Base-by-base conservation (phyloP, 2,329 filamentous ascomycete species). In the Venturiaceae sp. region DNA sequence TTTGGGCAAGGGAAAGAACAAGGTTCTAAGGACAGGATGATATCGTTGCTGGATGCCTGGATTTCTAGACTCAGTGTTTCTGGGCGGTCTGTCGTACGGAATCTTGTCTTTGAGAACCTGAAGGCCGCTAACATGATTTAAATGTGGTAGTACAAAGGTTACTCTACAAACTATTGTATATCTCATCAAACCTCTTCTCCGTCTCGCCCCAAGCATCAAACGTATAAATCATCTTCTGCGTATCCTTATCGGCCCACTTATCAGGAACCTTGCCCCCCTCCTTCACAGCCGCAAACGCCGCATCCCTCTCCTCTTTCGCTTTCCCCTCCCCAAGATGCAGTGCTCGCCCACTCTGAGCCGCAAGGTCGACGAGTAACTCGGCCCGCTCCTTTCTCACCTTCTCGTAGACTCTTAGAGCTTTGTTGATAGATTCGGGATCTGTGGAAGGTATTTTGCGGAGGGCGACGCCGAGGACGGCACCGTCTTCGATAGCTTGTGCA, bases 401-500 rank as follows among this genome's bases (percentile, higher is more conserved):
- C 66, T 85, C 80, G 60, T 84, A 85, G 13, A 82, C 72, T 47
- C 74, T 75, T 33, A 85, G 68, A 3, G 79, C 80, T 59, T 75
- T 79, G 66, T 76, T 73, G 62, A 83, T 78, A 3, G 71, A 74
- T 47, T 74, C 71, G 0, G 74, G 73, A 5, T 70, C 72, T 0
- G 72, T 70, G 47, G 78, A 72, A 0, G 79, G 80, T 2, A 80
- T 66, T 11, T 74, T 75, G 0, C 73, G 65, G 1, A 85, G 72
- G 1, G 79, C 76, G 0, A 79, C 77, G 0, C 74, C 77, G 1
- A 84, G 67, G 0, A 83, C 82, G 0, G 79, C 81, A 0, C 78
- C 82, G 62, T 86, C 83, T 68, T 86, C 83, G 57, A 86, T 82
- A 0, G 83, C 83, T 65, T 85, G 83, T 1, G 83, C 83, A 0